A percentile compares a stretch with the other conserved stretches of the same genome.
phyloP scores from a whole-genome alignment of 495 filamentous ascomycete species.

The Podospora australis region DNA sequence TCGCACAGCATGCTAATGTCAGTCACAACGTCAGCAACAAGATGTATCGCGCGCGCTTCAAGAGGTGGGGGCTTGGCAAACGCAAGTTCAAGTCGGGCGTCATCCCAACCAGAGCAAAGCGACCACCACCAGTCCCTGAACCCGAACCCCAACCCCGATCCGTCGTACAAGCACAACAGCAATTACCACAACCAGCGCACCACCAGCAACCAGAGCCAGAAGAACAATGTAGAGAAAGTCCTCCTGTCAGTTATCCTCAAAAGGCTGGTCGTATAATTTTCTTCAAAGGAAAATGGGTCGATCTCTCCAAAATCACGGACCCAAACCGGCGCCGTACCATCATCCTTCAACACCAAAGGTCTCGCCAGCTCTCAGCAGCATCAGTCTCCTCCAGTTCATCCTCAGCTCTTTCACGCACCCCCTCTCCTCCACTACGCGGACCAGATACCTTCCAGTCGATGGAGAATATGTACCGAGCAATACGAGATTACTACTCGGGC shows the following conservation, averaged over 20 bases:
- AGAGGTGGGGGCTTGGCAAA: conserved; percentile 2
- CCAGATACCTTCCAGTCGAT: conserved; percentile 2
- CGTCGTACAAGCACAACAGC: too few species aligned
- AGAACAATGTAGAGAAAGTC: background rate
- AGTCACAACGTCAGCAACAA: background rate
- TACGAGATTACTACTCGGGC: conserved; percentile 10
- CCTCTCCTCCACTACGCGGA: background rate
- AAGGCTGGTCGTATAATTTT: background rate
- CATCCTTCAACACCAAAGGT: background rate
- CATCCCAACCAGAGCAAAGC: background rate
- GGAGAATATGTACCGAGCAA: conserved; percentile 7
- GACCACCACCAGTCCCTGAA: background rate
- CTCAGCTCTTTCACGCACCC: background rate
- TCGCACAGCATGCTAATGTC: background rate
- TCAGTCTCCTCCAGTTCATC: background rate
- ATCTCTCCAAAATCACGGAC: background rate
- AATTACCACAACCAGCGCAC: too few species aligned
- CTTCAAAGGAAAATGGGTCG: background rate
- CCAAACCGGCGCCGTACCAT: background rate
- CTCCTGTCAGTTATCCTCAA: background rate
- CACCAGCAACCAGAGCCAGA: too few species aligned
- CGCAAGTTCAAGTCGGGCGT: background rate
- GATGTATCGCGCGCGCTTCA: conserved; percentile 3
- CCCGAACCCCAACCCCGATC: background rate
- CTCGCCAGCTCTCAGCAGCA: background rate